Conservation (phyloP, 2,329 filamentous ascomycete genomes). For the Dothistroma septosporum region DNA sequence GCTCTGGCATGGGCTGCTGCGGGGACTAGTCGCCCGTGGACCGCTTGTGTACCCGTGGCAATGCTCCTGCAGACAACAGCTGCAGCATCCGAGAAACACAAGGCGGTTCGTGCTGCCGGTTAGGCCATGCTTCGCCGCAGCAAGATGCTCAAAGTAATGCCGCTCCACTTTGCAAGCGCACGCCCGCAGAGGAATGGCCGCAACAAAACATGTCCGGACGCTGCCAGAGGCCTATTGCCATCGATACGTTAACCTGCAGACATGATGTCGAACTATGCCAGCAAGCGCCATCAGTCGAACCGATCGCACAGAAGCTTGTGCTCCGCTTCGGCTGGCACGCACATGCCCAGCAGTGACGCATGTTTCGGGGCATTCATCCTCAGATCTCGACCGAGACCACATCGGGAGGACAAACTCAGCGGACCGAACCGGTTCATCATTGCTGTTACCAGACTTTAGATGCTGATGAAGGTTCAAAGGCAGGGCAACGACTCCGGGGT, state of each 20-base stretch:
- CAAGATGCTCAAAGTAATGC: constrained; percentile 4
- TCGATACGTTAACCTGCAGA: background rate
- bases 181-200: background rate
- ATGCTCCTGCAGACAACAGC: constrained; percentile 22
- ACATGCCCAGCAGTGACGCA: constrained; percentile 1
- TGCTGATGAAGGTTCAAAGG: constrained; percentile 7
- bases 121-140: constrained; percentile 13
- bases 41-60: constrained; percentile 29
- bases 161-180: constrained; percentile 1
- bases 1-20: constrained; percentile 28
- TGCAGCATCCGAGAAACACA: constrained; percentile 20
- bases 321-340: constrained; percentile 12
- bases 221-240: constrained; percentile 3
- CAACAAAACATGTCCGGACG: constrained; percentile 5
- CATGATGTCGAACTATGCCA: background rate
- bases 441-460: constrained; percentile 13
- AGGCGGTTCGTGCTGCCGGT: constrained; percentile 10
- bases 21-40: constrained; percentile 28
- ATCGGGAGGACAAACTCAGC: constrained; percentile 15
- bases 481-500: constrained; percentile 15
- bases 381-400: constrained; percentile 17
- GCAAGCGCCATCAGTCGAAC: constrained; percentile 6
- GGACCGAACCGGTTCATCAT: constrained; percentile 18
- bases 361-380: constrained; percentile 17
- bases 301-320: constrained; percentile 15